Evolutionary conservation across 805 yeast species (phyloP).

Genomic region (Starmerella etchellsii): DNA sequence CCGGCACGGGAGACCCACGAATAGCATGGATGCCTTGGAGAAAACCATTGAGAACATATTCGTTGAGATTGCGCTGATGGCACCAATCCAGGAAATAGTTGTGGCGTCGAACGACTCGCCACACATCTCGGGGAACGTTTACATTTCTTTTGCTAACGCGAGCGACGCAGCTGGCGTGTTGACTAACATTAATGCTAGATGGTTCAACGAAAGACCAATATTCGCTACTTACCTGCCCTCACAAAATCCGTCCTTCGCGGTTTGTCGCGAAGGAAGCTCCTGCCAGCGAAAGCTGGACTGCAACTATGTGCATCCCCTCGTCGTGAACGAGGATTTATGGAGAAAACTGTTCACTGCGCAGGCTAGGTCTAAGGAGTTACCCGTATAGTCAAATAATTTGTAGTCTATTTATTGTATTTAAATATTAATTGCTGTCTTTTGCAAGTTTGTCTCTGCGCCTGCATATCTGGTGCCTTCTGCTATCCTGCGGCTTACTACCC

Average conservation of each 20-base stretch:
- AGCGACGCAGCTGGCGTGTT: constrained; percentile 50
- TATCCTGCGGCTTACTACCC: no score
- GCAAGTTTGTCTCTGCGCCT: no score
- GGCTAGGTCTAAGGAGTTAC: no score
- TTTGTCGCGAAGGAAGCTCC: constrained; percentile 50
- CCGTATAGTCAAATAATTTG: no score
- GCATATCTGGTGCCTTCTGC: no score
- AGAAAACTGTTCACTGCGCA: constrained; percentile 35
- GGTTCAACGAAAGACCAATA: constrained; percentile 72
- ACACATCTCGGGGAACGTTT: constrained; percentile 79
- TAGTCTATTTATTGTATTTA: no score
- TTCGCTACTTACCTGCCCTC: constrained; percentile 72
- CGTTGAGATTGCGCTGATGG: constrained; percentile 40
- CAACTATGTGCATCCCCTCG: constrained; percentile 70
- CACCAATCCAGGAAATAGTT: constrained; percentile 46
- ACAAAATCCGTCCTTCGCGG: constrained; percentile 53
- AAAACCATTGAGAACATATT: constrained; percentile 62
- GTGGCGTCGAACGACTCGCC: constrained; percentile 75
- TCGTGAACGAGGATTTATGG: constrained; percentile 37
- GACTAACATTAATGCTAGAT: constrained; percentile 53
- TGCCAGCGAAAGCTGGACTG: constrained; percentile 78
- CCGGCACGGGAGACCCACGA: constrained; percentile 31
- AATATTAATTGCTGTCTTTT: no score
- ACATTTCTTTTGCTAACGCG: constrained; percentile 45
- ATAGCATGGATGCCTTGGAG: constrained; percentile 32